Evolutionary conservation across 169 alveolate species (phyloP), one percentile per base, ranked within the genome.

Genomic region (Plasmodium malariae): DNA sequence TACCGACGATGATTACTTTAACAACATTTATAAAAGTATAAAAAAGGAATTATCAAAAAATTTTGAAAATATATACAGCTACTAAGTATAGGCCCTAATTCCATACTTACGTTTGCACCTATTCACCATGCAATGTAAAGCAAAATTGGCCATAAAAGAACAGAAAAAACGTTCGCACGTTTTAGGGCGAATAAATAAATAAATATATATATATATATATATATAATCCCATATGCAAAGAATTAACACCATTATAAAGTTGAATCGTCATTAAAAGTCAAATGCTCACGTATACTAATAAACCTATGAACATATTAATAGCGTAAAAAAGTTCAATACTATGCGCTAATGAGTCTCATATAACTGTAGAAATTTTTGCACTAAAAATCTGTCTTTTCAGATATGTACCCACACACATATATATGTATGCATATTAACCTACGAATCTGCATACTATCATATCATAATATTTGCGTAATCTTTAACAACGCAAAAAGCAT

Each of bases 21-120:
- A 63, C 7, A 43, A 74, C 21, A 21, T 60, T 26, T 74, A 67
- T 60, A 74, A 74, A 59, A 49, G 74, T 21, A 74, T 74, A 60
- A 40, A 60, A 17, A 51, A 74, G 36, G 57, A 48, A 74, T 3
- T 26, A 19, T 59, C 88, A 17, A 60, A 74, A 60, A 40, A 74
- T n/a, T 34, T 21, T 34, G 73, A 57, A 26, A 74, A 36, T n/a
- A 19, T 59, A 74, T 74, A 49, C 40, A 59, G 19, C 19, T 74
- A 43, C 57, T 74, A 74, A 40, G 26, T 19, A 55, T 5, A 37
- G n/a, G n/a, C n/a, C n/a, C n/a, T n/a, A n/a, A n/a, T n/a, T n/a
- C n/a, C n/a, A 40, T 40, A 9, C 9, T 5, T 5, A 40, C 9
- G 51, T 40, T 6, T 40, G 51, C 51, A 14, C 24, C 57, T 9